phyloP scores from a whole-genome alignment of 1,284 basidiomycete species.

The Phlebopus sp. region DNA sequence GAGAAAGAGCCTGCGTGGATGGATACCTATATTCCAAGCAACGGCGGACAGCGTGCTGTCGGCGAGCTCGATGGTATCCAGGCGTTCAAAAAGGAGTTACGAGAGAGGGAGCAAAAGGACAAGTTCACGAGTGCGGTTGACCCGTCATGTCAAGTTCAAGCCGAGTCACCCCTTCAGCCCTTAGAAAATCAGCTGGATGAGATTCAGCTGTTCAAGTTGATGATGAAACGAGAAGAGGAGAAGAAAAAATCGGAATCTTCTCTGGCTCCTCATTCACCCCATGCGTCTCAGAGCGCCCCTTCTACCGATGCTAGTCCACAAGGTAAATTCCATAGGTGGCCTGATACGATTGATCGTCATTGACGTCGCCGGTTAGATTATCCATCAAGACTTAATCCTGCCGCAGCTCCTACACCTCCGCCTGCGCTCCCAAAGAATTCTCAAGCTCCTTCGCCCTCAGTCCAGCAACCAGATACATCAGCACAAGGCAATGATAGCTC shows the following conservation, averaged over 20 bases:
- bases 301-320: slow-evolving; percentile 12
- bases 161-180: slow-evolving; percentile 23
- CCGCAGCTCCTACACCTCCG: slow-evolving; percentile 4
- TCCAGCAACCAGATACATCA: slow-evolving; percentile 11
- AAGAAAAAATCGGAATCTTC: slow-evolving; percentile 51
- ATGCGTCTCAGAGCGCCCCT: slow-evolving; percentile 10
- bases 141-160: slow-evolving; percentile 23
- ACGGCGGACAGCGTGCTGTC: slow-evolving; percentile 49
- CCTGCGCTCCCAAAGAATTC: slow-evolving; percentile 10
- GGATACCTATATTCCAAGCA: slow-evolving; percentile 76
- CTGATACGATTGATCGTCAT: slow-evolving; percentile 3
- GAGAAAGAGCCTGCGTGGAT: slow-evolving; percentile 91
- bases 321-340: slow-evolving; percentile 18
- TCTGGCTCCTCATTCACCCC: not conserved
- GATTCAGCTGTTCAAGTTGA: slow-evolving; percentile 80
- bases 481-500: slow-evolving; percentile 1
- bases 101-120: slow-evolving; percentile 68
- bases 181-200: slow-evolving; percentile 61
- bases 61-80: slow-evolving; percentile 84
- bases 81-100: slow-evolving; percentile 86
- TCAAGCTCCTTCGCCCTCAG: slow-evolving; percentile 8
- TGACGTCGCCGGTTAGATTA: slow-evolving; percentile 18
- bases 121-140: slow-evolving; percentile 10
- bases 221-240: slow-evolving; percentile 82
- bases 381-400: slow-evolving; percentile 9